Conservation (phyloP, 208 protist genomes). For the Wallacemonas collosoma region DNA sequence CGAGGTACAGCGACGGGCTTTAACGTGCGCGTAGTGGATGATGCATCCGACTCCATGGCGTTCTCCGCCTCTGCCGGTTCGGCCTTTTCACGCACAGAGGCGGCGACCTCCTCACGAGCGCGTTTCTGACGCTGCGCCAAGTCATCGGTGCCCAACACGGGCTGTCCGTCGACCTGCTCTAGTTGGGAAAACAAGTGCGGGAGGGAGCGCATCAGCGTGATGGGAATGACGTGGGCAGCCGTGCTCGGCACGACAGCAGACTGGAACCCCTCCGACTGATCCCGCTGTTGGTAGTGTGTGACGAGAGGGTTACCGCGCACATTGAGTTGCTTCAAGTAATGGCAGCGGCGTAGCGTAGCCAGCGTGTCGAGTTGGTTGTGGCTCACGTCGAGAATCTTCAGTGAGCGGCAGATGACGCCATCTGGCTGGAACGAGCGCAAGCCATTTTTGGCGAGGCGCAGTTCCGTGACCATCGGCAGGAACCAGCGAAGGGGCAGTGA, state of each 20-base stretch:
- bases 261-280: conserved; percentile 20
- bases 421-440: conserved; percentile 73
- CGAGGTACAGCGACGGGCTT: background rate
- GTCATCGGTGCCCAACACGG: conserved; percentile 25
- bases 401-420: conserved; percentile 76
- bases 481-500: conserved; percentile 78
- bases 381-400: conserved; percentile 86
- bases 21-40: no score
- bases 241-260: background rate
- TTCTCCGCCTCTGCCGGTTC: background rate
- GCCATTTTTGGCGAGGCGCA: conserved; percentile 74
- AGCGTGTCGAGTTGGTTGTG: conserved; percentile 58
- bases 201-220: conserved; percentile 35
- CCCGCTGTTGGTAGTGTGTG: conserved; percentile 23
- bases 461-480: conserved; percentile 73
- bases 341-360: conserved; percentile 73
- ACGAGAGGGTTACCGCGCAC: conserved; percentile 73
- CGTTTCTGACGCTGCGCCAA: conserved; percentile 17
- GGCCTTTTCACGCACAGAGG: no score
- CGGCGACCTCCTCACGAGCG: background rate
- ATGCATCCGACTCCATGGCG: background rate
- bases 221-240: conserved; percentile 1
- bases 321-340: conserved; percentile 66
- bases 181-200: conserved; percentile 37
- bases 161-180: conserved; percentile 53